Evolutionary conservation across 257 asterid genomes (phyloP).

Genomic region (Ehretia macrophylla): DNA sequence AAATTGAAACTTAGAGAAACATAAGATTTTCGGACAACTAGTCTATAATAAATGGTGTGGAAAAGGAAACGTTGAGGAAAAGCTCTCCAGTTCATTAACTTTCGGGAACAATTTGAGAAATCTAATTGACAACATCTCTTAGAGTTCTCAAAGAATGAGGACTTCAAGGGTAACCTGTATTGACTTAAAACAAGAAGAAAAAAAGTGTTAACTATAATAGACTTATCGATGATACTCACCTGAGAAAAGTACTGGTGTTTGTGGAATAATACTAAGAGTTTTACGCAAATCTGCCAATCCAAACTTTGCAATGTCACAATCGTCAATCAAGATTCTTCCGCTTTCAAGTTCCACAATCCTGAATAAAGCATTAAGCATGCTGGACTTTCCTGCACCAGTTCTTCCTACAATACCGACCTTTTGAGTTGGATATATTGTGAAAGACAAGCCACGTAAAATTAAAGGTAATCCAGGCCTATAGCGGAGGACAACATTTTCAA

Average conservation of each 20-base stretch:
- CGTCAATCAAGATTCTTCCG: constrained; percentile 64
- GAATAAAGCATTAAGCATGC: constrained; percentile 79
- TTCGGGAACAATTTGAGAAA: too few relatives aligned
- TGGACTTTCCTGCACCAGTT: constrained; percentile 86
- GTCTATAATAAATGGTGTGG: too few relatives aligned
- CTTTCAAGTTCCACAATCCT: constrained; percentile 71
- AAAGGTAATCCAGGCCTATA: constrained; percentile 69
- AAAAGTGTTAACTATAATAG: too few relatives aligned
- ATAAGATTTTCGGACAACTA: too few relatives aligned
- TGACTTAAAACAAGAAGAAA: too few relatives aligned
- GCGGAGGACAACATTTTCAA: constrained; percentile 54
- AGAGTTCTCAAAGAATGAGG: too few relatives aligned
- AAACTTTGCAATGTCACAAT: constrained; percentile 48
- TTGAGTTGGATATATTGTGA: constrained; percentile 43
- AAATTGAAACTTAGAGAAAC: too few relatives aligned
- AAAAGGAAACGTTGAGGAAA: too few relatives aligned
- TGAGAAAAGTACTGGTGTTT: constrained; percentile 80
- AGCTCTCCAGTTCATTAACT: too few relatives aligned
- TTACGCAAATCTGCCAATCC: constrained; percentile 64
- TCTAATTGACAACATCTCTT: too few relatives aligned
- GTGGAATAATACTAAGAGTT: constrained; percentile 72
- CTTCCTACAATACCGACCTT: constrained; percentile 85
- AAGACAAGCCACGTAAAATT: constrained; percentile 55
- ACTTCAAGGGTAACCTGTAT: too few relatives aligned
- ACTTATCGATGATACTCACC: constrained; percentile 25